Percentiles rank a stretch among this genome's conserved stretches.
Evolutionary conservation across 768 basidiomycete species (phyloP).

Genomic region (Lentinula edodes): DNA sequence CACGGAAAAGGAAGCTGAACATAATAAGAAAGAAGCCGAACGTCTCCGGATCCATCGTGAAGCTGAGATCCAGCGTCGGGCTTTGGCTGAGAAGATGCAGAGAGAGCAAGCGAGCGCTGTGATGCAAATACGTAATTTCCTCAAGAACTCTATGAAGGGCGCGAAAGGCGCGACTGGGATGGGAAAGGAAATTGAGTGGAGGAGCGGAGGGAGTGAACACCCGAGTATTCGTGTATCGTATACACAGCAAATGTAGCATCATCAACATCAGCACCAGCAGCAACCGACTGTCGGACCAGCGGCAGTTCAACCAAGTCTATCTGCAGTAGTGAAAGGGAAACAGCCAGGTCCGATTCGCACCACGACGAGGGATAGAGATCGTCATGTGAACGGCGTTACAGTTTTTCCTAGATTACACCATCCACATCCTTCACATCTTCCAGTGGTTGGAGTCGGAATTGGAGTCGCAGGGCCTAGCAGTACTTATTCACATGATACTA

Average conservation of each 20-base stretch:
- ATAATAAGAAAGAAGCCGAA: constrained; percentile 76
- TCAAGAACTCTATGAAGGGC: constrained; percentile 44
- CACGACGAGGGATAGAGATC: constrained; percentile 35
- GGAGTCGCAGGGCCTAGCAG: background rate
- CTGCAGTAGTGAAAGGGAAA: background rate
- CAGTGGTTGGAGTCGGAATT: constrained; percentile 3
- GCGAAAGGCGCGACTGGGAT: background rate
- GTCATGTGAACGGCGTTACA: constrained; percentile 29
- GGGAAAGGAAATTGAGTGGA: constrained; percentile 48
- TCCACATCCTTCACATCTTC: background rate
- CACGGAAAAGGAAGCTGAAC: constrained; percentile 29
- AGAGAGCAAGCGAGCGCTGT: constrained; percentile 89
- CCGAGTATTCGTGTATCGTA: constrained; percentile 34
- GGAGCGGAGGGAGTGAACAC: constrained; percentile 35
- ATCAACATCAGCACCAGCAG: constrained; percentile 51
- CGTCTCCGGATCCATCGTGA: constrained; percentile 71
- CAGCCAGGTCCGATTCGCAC: constrained; percentile 48
- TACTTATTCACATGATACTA: background rate
- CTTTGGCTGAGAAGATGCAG: constrained; percentile 65
- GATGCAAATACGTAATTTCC: constrained; percentile 81
- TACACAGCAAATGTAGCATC: constrained; percentile 29
- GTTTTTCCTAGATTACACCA: constrained; percentile 17
- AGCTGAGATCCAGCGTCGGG: constrained; percentile 80
- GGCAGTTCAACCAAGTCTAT: background rate
- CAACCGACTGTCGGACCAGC: constrained; percentile 11